Base-by-base conservation (phyloP, 78 protist genomes). In the Dictyostelium firmibasis region DNA sequence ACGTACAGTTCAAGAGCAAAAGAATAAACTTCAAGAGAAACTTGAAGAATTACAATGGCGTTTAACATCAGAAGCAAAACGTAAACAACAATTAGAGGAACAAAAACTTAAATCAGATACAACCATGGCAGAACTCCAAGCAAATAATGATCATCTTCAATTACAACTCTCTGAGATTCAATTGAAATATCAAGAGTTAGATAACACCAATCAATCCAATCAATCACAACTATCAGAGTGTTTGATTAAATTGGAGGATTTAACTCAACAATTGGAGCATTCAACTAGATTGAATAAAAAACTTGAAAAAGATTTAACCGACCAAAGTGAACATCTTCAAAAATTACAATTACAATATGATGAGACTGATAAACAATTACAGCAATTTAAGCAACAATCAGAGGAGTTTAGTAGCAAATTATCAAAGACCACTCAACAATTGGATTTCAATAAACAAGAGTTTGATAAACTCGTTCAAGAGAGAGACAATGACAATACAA, bases 1-100 rank as follows among this genome's bases (percentile, higher is more conserved):
- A 2, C 35, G 67, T n/a, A 33, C 84, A 0, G 92, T 93, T 25
- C 91, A 86, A 81, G 91, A 74, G 2, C 86, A 31, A 33, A 93
- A 85, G 81, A 77, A 83, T 62, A 78, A 93, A 60, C 86, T 93
- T 6, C 91, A 93, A 74, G 92, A 84, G 87, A 93, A 93, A 57
- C 60, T 81, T 0, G 92, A 93, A 7, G 96, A 93, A 11, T 23
- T 84, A 23, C 93, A 93, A 60, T 93, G 96, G 96, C 60, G 92
- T 77, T 36, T 93, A 33, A 75, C 81, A 7, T 27, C 84, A 1
- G 96, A 93, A 41, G 57, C 60, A 2, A 78, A 83, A 57, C 75
- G 81, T 16, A 93, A 69, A 44, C 93, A 84, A 81, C 91, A 93
- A 33, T 31, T 53, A 3, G 96, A 93, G 33, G 92, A 86, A 14